Evolutionary conservation across 1,284 basidiomycete genomes (phyloP), one percentile per base, ranked within the genome.

Genomic region (Cryptococcus jaspeensis): DNA sequence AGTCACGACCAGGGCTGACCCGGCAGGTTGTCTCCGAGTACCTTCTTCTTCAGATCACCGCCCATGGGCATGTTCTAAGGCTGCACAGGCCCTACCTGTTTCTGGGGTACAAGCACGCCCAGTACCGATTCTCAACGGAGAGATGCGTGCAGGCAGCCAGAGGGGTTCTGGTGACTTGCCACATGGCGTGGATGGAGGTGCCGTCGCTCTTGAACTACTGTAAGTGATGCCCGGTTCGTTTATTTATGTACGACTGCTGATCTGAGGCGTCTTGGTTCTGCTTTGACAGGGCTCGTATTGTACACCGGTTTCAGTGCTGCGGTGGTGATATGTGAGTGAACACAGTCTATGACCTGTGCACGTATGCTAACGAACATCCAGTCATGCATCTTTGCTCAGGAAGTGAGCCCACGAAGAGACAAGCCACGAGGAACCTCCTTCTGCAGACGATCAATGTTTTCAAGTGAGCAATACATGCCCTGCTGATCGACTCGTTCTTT

Each of bases 261-360:
- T n/a, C n/a, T n/a, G n/a, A n/a, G n/a, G n/a, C n/a, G n/a, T n/a
- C n/a, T n/a, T n/a, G 3, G 22, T 5, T 32, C 3, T 45, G 11
- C 37, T 22, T 11, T 5, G 12, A 32, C 35, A 54, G 52, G 52
- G 52, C 28, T 47, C 25, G 35, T 47, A 8, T 37, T 48, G 18
- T 48, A 38, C 23, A 48, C 37, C 38, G 45, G n/a, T 3, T 54
- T 54, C 20, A 38, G 20, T 15, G 52, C 52, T 28, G 44, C 52
- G 20, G 52, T 54, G 13, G 52, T 54, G 11, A 48, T 54, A 11
- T 54, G 52, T 54, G 38, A 32, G 52, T 48, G n/a, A n/a, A n/a
- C n/a, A n/a, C n/a, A n/a, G n/a, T n/a, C n/a, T n/a, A n/a, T n/a
- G n/a, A 3, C 7, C 16, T 12, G 7, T 37, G 5, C 15, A 22